These are phyloP conservation scores for Hypoxylon sp. DNA, from an alignment of 2,329 filamentous ascomycete species.

Conservation along the genomic window DNA sequence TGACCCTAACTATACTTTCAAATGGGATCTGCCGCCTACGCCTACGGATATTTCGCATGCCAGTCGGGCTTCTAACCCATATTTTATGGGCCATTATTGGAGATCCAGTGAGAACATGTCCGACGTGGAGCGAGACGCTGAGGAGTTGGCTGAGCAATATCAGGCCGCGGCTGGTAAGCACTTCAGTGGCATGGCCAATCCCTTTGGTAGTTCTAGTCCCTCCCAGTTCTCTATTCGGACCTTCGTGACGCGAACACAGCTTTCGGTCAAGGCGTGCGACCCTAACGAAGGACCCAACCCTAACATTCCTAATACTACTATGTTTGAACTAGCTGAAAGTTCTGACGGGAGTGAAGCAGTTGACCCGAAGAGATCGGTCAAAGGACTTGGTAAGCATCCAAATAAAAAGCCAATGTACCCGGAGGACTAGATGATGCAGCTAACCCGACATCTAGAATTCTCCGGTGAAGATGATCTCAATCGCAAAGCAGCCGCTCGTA, in stretches of 20 bases:
- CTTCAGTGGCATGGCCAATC: slow-evolving; percentile 43
- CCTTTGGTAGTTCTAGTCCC: slow-evolving; percentile 40
- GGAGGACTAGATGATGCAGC: not conserved
- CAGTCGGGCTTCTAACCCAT: slow-evolving; percentile 7
- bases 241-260: slow-evolving; percentile 46
- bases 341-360: slow-evolving; percentile 32
- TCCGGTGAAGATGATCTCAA: slow-evolving; percentile 37
- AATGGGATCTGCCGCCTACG: slow-evolving; percentile 38
- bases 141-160: slow-evolving; percentile 46
- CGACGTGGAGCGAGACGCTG: slow-evolving; percentile 40
- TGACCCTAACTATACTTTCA: slow-evolving; percentile 9
- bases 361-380: slow-evolving; percentile 10
- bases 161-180: slow-evolving; percentile 49
- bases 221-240: slow-evolving; percentile 31
- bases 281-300: slow-evolving; percentile 35
- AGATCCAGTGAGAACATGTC: slow-evolving; percentile 33
- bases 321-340: slow-evolving; percentile 35
- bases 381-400: slow-evolving; percentile 45
- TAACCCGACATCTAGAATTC: slow-evolving; percentile 42
- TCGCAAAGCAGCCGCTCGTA: slow-evolving; percentile 10
- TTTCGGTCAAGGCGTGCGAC: slow-evolving; percentile 50
- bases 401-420: not conserved
- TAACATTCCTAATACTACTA: slow-evolving; percentile 28
- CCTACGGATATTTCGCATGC: slow-evolving; percentile 29
- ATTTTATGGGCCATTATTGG: slow-evolving; percentile 39